These are phyloP conservation scores for Cyathus striatus DNA, from an alignment of 768 basidiomycete species.

Conservation along the genomic window DNA sequence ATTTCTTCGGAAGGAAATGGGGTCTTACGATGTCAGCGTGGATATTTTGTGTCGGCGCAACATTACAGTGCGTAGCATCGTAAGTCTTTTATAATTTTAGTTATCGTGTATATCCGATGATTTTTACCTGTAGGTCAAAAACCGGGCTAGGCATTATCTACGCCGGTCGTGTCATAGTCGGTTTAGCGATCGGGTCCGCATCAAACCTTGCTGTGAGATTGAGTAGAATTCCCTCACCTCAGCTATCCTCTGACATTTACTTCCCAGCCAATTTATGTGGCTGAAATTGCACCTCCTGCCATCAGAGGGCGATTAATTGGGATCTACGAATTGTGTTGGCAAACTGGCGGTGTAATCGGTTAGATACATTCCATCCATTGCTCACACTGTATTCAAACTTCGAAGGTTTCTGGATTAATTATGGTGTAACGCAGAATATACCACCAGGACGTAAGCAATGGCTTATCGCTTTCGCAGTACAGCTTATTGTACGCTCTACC, in stretches of 20 bases:
- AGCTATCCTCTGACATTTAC: not conserved
- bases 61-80: slow-evolving; percentile 28
- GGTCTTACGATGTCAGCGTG: slow-evolving; percentile 24
- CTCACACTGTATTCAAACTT: too few species aligned
- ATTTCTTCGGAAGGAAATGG: slow-evolving; percentile 29
- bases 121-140: slow-evolving; percentile 10
- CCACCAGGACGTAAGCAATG: slow-evolving; percentile 24
- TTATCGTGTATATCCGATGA: too few species aligned
- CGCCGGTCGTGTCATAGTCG: slow-evolving; percentile 34
- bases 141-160: slow-evolving; percentile 34
- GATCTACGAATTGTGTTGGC: slow-evolving; percentile 43
- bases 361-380: slow-evolving; percentile 5
- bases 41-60: slow-evolving; percentile 36
- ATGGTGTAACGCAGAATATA: slow-evolving; percentile 25
- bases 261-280: slow-evolving; percentile 32
- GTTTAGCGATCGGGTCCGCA: slow-evolving; percentile 33
- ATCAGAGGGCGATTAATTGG: slow-evolving; percentile 45
- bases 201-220: slow-evolving; percentile 25
- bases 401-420: slow-evolving; percentile 28
- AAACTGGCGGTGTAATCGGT: slow-evolving; percentile 41
- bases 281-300: slow-evolving; percentile 38
- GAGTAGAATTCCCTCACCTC: not conserved
- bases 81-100: too few species aligned
- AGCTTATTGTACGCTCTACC: slow-evolving; percentile 22
- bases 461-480: slow-evolving; percentile 32